These are phyloP conservation scores for Triticum timopheevii DNA, from an alignment of 176 grass and related monocot species.

Conservation along the genomic window DNA sequence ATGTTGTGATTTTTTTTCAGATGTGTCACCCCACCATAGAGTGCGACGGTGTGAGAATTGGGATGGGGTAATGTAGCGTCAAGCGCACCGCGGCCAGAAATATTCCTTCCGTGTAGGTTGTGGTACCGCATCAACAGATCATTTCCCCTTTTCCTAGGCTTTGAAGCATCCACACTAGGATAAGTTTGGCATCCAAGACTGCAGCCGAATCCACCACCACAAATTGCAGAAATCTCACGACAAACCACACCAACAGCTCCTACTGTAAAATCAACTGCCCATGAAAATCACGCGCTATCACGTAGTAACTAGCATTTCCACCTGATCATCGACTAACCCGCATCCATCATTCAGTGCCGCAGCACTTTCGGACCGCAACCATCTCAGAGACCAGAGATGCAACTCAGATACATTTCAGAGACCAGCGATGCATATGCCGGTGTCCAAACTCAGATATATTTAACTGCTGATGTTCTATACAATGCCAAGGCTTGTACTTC, in stretches of 20 bases:
- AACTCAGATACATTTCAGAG: too few relatives aligned
- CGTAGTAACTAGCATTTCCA: too few relatives aligned
- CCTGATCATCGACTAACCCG: too few relatives aligned
- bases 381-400: neutral
- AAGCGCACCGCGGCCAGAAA: neutral
- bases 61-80: neutral
- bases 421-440: too few relatives aligned
- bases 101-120: slow-evolving; percentile 21
- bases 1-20: neutral
- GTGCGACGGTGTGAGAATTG: neutral
- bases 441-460: neutral
- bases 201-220: neutral
- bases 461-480: slow-evolving; percentile 15
- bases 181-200: neutral
- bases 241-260: neutral
- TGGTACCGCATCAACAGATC: too few relatives aligned
- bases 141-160: neutral
- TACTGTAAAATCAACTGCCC: neutral
- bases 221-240: neutral
- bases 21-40: neutral
- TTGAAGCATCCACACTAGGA: neutral
- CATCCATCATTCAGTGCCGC: neutral
- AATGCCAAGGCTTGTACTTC: slow-evolving; percentile 4
- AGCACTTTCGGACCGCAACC: neutral
- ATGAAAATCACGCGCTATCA: too few relatives aligned